phyloP scores from a whole-genome alignment of 2,329 filamentous ascomycete species.

The Fusarium tuaranense region DNA sequence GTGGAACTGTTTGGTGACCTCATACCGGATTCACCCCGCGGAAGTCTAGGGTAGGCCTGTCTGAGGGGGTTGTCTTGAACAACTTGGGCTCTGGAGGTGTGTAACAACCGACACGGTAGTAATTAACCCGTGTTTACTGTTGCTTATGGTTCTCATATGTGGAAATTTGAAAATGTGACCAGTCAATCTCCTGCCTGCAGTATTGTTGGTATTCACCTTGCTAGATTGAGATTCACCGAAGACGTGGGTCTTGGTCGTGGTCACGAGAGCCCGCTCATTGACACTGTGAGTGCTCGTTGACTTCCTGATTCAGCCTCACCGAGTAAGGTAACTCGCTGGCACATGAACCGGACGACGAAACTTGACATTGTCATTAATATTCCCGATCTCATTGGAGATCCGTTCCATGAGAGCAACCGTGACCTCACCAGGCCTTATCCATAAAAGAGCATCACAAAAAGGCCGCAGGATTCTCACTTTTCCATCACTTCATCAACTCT shows the following conservation, averaged over 20 bases:
- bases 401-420: background rate
- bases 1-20: slow-evolving; percentile 30
- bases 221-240: slow-evolving; percentile 3
- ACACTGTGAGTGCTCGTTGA: background rate
- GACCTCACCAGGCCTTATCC: background rate
- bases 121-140: background rate
- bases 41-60: slow-evolving; percentile 23
- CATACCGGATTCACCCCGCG: slow-evolving; percentile 5
- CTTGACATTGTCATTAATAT: background rate
- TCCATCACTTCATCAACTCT: background rate
- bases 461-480: slow-evolving; percentile 3
- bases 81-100: background rate
- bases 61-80: background rate
- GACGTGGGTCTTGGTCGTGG: slow-evolving; percentile 10
- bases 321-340: background rate
- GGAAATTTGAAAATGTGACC: background rate
- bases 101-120: background rate
- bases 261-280: background rate
- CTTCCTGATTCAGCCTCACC: slow-evolving; percentile 15
- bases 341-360: background rate
- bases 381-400: background rate
- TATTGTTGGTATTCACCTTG: background rate
- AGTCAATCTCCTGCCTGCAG: background rate
- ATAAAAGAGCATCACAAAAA: slow-evolving; percentile 15
- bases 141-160: background rate